phyloP scores from a whole-genome alignment of 352 stramenopile species.

The Phytopythium cucurbitacearum region DNA sequence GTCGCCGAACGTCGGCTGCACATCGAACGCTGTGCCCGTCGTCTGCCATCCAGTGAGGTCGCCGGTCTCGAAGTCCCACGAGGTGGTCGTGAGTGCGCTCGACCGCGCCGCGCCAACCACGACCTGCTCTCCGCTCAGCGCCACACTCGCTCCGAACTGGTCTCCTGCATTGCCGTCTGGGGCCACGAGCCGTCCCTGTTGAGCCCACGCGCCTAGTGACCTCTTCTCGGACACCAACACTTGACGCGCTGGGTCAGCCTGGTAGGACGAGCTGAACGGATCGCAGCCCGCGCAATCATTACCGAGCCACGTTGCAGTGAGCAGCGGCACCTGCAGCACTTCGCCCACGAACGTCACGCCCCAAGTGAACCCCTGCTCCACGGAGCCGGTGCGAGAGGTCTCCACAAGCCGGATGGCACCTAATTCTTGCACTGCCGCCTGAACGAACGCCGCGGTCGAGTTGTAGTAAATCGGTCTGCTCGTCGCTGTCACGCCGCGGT shows the following conservation, averaged over 20 bases:
- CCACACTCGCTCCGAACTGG: slow-evolving; percentile 70
- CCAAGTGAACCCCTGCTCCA: slow-evolving; percentile 81
- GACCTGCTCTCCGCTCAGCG: slow-evolving; percentile 70
- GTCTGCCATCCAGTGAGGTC: slow-evolving; percentile 92
- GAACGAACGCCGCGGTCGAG: slow-evolving; percentile 61
- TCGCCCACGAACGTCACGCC: slow-evolving; percentile 80
- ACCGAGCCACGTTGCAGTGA: slow-evolving; percentile 57
- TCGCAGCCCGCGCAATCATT: slow-evolving; percentile 64
- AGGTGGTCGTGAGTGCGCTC: slow-evolving; percentile 79
- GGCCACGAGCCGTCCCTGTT: slow-evolving; percentile 53
- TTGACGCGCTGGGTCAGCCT: slow-evolving; percentile 46
- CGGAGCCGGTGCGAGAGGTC: slow-evolving; percentile 56
- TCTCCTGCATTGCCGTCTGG: slow-evolving; percentile 74
- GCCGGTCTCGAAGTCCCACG: slow-evolving; percentile 97
- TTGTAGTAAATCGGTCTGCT: slow-evolving; percentile 61
- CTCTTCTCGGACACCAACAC: slow-evolving; percentile 48
- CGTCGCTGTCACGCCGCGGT: slow-evolving; percentile 52
- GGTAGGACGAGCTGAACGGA: slow-evolving; percentile 67
- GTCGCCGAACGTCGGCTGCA: slow-evolving; percentile 95
- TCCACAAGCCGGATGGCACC: slow-evolving; percentile 81
- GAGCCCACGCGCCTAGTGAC: slow-evolving; percentile 51
- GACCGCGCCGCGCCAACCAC: slow-evolving; percentile 71
- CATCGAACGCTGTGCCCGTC: slow-evolving; percentile 91
- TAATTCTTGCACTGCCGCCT: slow-evolving; percentile 76
- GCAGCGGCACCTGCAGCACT: slow-evolving; percentile 49